A percentile compares a stretch with the other conserved stretches of the same genome.
These are phyloP conservation scores for Malus fusca DNA, from an alignment of 306 rosid genomes.

Conservation along the genomic window DNA sequence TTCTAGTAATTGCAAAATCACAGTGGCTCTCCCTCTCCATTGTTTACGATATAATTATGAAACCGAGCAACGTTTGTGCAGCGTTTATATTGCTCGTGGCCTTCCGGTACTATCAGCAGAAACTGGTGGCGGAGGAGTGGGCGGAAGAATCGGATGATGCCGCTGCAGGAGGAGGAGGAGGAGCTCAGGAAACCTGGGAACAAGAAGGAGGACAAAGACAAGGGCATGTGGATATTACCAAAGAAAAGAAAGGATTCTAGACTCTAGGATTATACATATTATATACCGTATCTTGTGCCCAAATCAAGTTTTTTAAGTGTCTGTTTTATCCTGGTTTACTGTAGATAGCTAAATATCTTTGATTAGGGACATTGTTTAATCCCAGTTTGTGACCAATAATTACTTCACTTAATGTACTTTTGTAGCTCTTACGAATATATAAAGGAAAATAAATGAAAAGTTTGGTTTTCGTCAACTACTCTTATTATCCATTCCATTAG, in stretches of 20 bases:
- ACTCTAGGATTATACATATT: not conserved
- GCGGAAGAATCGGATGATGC: conserved; percentile 35
- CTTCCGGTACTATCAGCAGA: conserved; percentile 71
- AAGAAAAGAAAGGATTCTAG: conserved; percentile 28
- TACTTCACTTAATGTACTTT: not conserved
- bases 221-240: not conserved
- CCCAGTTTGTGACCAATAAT: not conserved
- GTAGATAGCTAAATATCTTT: not conserved
- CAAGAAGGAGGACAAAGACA: not conserved
- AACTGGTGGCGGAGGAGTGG: conserved; percentile 41
- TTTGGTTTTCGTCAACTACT: too few species aligned
- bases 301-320: too few species aligned
- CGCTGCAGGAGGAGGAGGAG: conserved; percentile 9
- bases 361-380: not conserved
- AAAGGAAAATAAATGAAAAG: not conserved
- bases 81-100: conserved; percentile 70
- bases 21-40: not conserved
- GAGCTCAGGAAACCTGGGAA: conserved; percentile 27
- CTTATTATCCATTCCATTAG: too few species aligned
- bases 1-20: too few species aligned
- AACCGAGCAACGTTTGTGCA: conserved; percentile 24
- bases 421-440: conserved; percentile 2
- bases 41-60: not conserved
- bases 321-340: not conserved
- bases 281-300: not conserved